A percentile compares a stretch with the other conserved stretches of the same genome.
phyloP scores from a whole-genome alignment of 371 early-diverging fungal species.

The Mortierella polycephala region DNA sequence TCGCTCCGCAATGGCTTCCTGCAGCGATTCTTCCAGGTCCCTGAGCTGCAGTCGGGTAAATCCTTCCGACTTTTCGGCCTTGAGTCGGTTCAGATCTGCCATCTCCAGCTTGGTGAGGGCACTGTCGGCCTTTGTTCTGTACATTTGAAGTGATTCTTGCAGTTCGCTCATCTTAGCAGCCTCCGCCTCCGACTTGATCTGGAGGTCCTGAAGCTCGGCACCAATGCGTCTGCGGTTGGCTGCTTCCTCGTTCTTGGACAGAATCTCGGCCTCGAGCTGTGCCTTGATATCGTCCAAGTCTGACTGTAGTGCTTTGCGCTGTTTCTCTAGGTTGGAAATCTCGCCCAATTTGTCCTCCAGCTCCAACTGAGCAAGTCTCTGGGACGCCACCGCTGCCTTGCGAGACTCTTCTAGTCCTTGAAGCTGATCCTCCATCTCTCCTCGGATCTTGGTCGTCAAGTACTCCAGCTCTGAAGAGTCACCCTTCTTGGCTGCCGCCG shows the following conservation, averaged over 20 bases:
- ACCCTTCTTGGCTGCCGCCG: conserved; percentile 58
- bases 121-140: conserved; percentile 67
- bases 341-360: conserved; percentile 77
- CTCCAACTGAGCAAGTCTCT: conserved; percentile 80
- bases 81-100: conserved; percentile 67
- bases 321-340: conserved; percentile 61
- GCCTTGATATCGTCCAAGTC: conserved; percentile 75
- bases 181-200: conserved; percentile 56
- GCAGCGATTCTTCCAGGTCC: conserved; percentile 72
- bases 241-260: conserved; percentile 62
- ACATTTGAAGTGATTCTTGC: conserved; percentile 63
- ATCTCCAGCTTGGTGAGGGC: conserved; percentile 65
- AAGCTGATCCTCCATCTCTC: conserved; percentile 75
- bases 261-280: conserved; percentile 70
- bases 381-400: conserved; percentile 75
- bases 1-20: conserved; percentile 65
- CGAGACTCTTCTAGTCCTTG: conserved; percentile 83
- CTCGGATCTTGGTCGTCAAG: conserved; percentile 62
- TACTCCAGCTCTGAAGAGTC: conserved; percentile 63
- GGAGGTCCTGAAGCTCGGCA: conserved; percentile 57
- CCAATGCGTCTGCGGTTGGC: conserved; percentile 42
- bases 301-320: conserved; percentile 63
- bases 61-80: conserved; percentile 73
- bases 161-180: conserved; percentile 62
- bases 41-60: conserved; percentile 60